These are phyloP conservation scores for Euptelea pleiosperma DNA, from an alignment of 164 flowering plant genomes.

Conservation along the genomic window DNA sequence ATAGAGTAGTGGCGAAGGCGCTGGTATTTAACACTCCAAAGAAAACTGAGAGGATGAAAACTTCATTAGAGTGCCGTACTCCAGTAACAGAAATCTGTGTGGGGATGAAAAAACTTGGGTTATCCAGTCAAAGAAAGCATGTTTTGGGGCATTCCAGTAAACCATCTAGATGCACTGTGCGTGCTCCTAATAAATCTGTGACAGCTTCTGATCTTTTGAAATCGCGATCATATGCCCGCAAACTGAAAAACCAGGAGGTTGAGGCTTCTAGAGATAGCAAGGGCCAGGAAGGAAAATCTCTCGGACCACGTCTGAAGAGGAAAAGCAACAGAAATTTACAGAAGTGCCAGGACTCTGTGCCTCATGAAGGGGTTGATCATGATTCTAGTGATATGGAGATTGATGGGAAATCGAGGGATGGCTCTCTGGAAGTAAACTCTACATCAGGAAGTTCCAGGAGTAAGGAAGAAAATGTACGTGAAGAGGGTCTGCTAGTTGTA, in stretches of 20 bases:
- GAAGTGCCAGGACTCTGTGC: conserved; percentile 1
- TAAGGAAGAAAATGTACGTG: conserved; percentile 18
- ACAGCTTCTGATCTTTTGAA: conserved; percentile 28
- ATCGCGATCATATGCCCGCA: conserved; percentile 23
- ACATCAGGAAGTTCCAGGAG: conserved; percentile 14
- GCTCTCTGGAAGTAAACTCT: conserved; percentile 23
- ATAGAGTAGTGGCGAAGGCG: conserved; percentile 51
- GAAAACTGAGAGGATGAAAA: conserved; percentile 42
- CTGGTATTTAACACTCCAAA: conserved; percentile 67
- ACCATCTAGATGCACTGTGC: conserved; percentile 16
- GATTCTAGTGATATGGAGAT: conserved; percentile 37
- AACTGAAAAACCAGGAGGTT: conserved; percentile 32
- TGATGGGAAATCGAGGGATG: conserved; percentile 33
- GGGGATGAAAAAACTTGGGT: conserved; percentile 64
- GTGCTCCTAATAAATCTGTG: conserved; percentile 15
- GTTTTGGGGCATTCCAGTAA: conserved; percentile 23
- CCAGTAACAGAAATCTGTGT: conserved; percentile 45
- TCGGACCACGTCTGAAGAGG: conserved; percentile 19
- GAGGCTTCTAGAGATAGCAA: conserved; percentile 22
- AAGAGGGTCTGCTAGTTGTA: conserved; percentile 3
- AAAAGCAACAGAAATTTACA: conserved; percentile 16
- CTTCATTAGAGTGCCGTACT: conserved; percentile 32
- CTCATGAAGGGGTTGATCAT: conserved; percentile 17
- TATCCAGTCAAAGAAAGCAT: conserved; percentile 38
- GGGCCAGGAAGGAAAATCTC: conserved; percentile 17